These are phyloP conservation scores for Ilex asprella DNA, from an alignment of 257 asterid species.

Conservation along the genomic window DNA sequence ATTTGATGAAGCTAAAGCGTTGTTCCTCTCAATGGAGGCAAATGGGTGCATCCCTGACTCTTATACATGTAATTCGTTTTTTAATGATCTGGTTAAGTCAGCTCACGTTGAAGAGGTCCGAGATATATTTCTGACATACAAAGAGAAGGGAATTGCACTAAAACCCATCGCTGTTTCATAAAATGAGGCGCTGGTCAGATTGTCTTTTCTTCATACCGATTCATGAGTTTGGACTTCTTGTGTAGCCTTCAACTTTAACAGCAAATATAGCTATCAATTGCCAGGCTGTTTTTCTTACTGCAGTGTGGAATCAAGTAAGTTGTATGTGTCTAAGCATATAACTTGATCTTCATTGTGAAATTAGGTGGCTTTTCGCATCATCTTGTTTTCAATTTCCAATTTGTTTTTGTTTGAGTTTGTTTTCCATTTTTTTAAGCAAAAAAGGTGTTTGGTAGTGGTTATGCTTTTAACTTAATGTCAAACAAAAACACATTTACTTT, in stretches of 20 bases:
- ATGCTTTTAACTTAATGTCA: too few relatives aligned
- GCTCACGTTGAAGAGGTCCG: conserved; percentile 51
- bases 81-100: conserved; percentile 46
- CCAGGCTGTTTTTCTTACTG: neutral
- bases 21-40: conserved; percentile 64
- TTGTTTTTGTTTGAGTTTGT: too few relatives aligned
- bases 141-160: conserved; percentile 41
- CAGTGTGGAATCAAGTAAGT: neutral
- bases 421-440: too few relatives aligned
- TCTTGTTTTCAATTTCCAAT: too few relatives aligned
- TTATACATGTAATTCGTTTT: conserved; percentile 41
- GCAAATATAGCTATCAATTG: conserved; percentile 7
- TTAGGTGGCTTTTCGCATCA: too few relatives aligned
- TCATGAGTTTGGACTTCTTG: conserved; percentile 4
- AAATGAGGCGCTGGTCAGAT: conserved; percentile 15
- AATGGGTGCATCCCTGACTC: conserved; percentile 68
- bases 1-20: conserved; percentile 48
- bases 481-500: too few relatives aligned
- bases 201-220: conserved; percentile 9
- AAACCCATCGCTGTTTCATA: conserved; percentile 24
- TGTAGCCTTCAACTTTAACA: conserved; percentile 9
- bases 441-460: too few relatives aligned
- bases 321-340: too few relatives aligned
- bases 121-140: conserved; percentile 38
- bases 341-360: too few relatives aligned